A percentile compares a stretch with the other conserved stretches of the same genome.
Evolutionary conservation across 2,329 filamentous ascomycete genomes (phyloP).

Genomic region (Cyphellophora attinorum): DNA sequence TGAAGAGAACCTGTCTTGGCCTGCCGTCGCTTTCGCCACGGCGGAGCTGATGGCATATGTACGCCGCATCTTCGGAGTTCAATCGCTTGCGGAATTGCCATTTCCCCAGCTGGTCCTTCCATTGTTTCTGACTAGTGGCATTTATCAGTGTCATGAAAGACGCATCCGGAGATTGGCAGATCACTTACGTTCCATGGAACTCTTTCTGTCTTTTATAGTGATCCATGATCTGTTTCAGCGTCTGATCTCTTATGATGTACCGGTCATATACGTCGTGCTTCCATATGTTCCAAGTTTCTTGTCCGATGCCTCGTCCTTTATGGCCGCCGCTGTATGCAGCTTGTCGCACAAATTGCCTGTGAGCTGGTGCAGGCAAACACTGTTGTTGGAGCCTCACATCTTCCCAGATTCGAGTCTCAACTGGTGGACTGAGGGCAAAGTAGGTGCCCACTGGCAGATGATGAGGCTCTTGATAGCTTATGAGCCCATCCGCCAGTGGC

Average conservation of each 20-base stretch:
- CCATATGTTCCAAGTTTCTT: neutral
- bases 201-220: neutral
- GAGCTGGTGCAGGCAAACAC: no score
- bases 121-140: neutral
- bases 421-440: no score
- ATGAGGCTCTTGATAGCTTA: no score
- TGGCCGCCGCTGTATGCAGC: no score
- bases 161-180: neutral
- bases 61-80: neutral
- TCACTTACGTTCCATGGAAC: neutral
- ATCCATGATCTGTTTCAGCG: conserved; percentile 1
- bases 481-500: no score
- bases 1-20: neutral
- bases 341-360: no score
- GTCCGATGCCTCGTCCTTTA: no score
- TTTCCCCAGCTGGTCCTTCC: neutral
- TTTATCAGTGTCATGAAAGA: neutral
- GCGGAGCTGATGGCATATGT: neutral
- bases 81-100: neutral
- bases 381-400: no score
- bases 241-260: neutral
- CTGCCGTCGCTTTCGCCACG: neutral
- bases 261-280: neutral
- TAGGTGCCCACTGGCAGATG: no score
- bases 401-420: no score